Conservation (phyloP, 495 filamentous ascomycete species). For the Talaromyces stipitatus region DNA sequence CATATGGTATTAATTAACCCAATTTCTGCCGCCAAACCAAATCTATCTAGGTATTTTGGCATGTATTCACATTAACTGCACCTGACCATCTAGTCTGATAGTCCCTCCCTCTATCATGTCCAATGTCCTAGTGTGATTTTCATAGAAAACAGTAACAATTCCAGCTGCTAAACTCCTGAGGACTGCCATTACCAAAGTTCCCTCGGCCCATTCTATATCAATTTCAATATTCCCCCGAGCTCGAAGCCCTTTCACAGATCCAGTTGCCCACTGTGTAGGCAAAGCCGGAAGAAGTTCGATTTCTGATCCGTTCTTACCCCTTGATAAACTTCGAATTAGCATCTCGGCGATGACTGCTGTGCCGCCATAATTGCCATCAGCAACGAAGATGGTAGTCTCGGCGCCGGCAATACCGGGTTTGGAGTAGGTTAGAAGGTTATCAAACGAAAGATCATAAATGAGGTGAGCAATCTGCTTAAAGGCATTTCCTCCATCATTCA, state of each 20-base stretch:
- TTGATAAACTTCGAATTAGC: conserved; percentile 15
- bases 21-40: too few relatives aligned
- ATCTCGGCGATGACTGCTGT: conserved; percentile 21
- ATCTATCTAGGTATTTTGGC: too few relatives aligned
- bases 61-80: too few relatives aligned
- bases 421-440: conserved; percentile 5
- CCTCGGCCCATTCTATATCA: conserved; percentile 18
- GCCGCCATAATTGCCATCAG: conserved; percentile 25
- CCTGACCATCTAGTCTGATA: too few relatives aligned
- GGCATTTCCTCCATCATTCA: conserved; percentile 20
- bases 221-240: conserved; percentile 18
- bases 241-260: conserved; percentile 16
- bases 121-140: neutral
- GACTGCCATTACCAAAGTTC: conserved; percentile 5
- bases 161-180: neutral
- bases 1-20: too few relatives aligned
- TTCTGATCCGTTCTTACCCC: conserved; percentile 2
- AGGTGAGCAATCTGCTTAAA: conserved; percentile 11
- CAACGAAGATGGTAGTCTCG: conserved; percentile 16
- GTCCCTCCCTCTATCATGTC: too few relatives aligned
- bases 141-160: neutral
- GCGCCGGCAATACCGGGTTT: neutral
- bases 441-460: conserved; percentile 6
- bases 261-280: conserved; percentile 13
- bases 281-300: conserved; percentile 21